Percentiles rank a stretch among this genome's conserved stretches.
Evolutionary conservation across 352 stramenopile genomes (phyloP).

Genomic region (Pythium myriotylum): DNA sequence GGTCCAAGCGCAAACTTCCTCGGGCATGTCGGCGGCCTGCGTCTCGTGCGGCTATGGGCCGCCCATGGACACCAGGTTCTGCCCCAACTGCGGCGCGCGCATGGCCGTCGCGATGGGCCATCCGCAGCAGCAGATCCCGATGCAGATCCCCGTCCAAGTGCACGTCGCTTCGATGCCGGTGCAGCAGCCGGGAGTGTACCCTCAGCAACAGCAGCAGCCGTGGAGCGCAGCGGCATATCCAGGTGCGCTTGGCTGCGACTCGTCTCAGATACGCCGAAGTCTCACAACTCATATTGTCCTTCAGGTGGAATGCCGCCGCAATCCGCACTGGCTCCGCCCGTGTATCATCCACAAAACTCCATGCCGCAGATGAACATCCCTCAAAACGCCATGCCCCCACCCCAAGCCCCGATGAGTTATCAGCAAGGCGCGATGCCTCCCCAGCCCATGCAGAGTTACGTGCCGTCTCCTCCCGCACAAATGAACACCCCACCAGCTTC

Average conservation of each 20-base stretch:
- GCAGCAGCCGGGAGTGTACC: background rate
- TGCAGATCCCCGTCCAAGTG: background rate
- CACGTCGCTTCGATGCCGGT: background rate
- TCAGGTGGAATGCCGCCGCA: too few relatives aligned
- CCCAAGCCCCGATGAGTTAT: background rate
- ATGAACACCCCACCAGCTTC: background rate
- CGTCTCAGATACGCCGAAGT: too few relatives aligned
- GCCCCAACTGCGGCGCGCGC: slow-evolving; percentile 53
- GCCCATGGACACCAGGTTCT: slow-evolving; percentile 43
- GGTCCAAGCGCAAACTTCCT: background rate
- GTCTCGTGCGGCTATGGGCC: slow-evolving; percentile 41
- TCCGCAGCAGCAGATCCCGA: slow-evolving; percentile 4
- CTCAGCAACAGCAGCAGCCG: background rate
- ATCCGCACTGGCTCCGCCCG: too few relatives aligned
- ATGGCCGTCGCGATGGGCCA: slow-evolving; percentile 10
- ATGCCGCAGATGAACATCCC: slow-evolving; percentile 4
- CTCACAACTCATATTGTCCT: too few relatives aligned
- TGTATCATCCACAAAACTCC: background rate
- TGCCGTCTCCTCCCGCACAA: background rate
- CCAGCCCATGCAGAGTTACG: background rate
- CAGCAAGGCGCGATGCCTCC: too few relatives aligned
- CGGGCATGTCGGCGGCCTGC: slow-evolving; percentile 36
- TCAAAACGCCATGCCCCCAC: background rate
- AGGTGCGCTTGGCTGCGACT: slow-evolving; percentile 3
- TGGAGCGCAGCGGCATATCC: slow-evolving; percentile 17